Evolutionary conservation across 352 stramenopile species (phyloP), one percentile per base, ranked within the genome.

Genomic region (Globisporangium alternatum): DNA sequence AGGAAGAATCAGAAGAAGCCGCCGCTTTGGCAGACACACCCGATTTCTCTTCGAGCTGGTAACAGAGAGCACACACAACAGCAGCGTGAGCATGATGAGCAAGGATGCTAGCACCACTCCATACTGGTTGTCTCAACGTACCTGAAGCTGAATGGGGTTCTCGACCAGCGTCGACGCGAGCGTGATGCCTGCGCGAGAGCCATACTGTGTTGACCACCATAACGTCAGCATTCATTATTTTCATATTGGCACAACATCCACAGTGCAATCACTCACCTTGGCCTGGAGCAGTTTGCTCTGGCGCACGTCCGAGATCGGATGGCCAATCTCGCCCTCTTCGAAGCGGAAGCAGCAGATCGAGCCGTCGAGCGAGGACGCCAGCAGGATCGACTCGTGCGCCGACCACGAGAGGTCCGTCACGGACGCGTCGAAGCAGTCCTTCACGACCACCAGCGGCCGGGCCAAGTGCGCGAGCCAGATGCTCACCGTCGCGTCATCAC

Each of bases 311-410:
- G 87, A 88, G 22, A 95, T 87, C 3, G 87, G 83, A 12, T 53
- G 68, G 5, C 87, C 87, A 39, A 94, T 81, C 65, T 95, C 87
- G 5, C 80, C 71, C 0, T 56, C 58, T 43, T 74, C 72, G 45
- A 95, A 88, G 47, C 93, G 76, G 66, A 96, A 94, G 62, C 83
- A 92, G 61, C 88, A 96, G 35, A 96, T 77, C n/a, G 81, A 76
- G 5, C 88, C 88, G 57, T 96, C 88, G 22, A 96, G 77, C 7
- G 85, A 94, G 17, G 77, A 87, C 17, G 78, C 83, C 0, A 96
- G 67, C 48, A 96, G 75, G 3, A 89, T 74, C 12, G 80, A 90
- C 39, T 75, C 62, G 7, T 74, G 63, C 9, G 68, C 80, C 1
- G 78, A 83, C 88, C 88, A 96, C 22, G 81, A 81, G 3, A 96